phyloP scores from a whole-genome alignment of 352 stramenopile species.

The Phytophthora nicotianae region DNA sequence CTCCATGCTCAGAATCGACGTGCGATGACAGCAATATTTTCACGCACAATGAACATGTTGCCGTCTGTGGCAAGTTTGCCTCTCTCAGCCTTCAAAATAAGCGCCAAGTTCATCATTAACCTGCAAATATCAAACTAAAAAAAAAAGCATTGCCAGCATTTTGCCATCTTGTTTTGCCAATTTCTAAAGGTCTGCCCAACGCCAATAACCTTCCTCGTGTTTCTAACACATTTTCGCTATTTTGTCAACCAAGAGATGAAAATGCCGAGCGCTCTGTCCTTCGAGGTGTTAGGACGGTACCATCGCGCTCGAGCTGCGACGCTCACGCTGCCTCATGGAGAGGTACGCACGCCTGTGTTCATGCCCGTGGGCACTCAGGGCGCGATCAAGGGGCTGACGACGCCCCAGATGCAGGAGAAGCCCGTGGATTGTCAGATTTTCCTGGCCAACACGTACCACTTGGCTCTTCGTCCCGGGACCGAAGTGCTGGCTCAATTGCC shows the following conservation, averaged over 20 bases:
- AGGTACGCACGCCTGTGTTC: constrained; percentile 94
- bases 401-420: constrained; percentile 70
- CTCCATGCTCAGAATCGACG: neutral
- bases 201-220: constrained; percentile 15
- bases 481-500: constrained; percentile 74
- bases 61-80: constrained; percentile 10
- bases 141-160: constrained; percentile 6
- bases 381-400: constrained; percentile 94
- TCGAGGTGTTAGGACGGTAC: constrained; percentile 51
- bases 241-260: constrained; percentile 24
- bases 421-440: constrained; percentile 92
- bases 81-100: constrained; percentile 6
- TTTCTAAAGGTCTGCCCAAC: neutral
- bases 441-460: constrained; percentile 98
- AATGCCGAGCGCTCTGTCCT: constrained; percentile 56
- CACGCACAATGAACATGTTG: constrained; percentile 21
- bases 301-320: constrained; percentile 73
- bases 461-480: constrained; percentile 93
- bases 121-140: constrained; percentile 23
- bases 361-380: constrained; percentile 98
- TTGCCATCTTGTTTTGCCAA: neutral
- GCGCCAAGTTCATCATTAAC: constrained; percentile 25
- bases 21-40: constrained; percentile 19
- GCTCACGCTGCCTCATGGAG: constrained; percentile 84
- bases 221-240: constrained; percentile 17